Conservation (phyloP, 2,329 filamentous ascomycete species). For the Fusarium sacchari region DNA sequence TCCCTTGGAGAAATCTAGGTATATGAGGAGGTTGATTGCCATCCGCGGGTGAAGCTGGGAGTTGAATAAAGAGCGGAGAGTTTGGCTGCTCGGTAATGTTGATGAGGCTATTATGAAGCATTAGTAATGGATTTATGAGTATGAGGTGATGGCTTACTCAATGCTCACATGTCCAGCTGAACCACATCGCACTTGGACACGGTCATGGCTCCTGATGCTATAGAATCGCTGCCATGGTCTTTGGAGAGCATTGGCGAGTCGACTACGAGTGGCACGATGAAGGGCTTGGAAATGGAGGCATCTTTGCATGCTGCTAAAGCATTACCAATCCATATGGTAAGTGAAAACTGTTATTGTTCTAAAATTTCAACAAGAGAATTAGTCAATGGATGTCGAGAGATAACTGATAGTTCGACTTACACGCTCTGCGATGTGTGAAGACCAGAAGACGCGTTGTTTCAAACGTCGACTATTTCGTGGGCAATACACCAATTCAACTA, state of each 20-base stretch:
- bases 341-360: background rate
- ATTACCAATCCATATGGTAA: conserved; percentile 13
- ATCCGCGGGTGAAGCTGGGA: conserved; percentile 59
- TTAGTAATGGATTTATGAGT: conserved; percentile 22
- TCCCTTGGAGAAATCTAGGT: conserved; percentile 54
- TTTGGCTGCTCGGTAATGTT: conserved; percentile 53
- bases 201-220: conserved; percentile 47
- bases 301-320: conserved; percentile 38
- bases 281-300: conserved; percentile 28
- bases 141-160: conserved; percentile 56
- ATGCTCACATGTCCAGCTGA: conserved; percentile 61
- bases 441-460: background rate
- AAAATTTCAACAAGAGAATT: background rate
- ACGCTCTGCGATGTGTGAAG: background rate
- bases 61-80: conserved; percentile 63
- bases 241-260: background rate
- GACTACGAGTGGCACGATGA: conserved; percentile 21
- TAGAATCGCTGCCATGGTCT: conserved; percentile 20
- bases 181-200: conserved; percentile 58
- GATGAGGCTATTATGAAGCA: conserved; percentile 55
- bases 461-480: background rate
- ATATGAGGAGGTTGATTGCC: conserved; percentile 44
- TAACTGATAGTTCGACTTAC: background rate
- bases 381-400: background rate
- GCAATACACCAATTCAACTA: background rate